phyloP scores from a whole-genome alignment of 176 grass and related monocot species.

The Elymus sibiricus region DNA sequence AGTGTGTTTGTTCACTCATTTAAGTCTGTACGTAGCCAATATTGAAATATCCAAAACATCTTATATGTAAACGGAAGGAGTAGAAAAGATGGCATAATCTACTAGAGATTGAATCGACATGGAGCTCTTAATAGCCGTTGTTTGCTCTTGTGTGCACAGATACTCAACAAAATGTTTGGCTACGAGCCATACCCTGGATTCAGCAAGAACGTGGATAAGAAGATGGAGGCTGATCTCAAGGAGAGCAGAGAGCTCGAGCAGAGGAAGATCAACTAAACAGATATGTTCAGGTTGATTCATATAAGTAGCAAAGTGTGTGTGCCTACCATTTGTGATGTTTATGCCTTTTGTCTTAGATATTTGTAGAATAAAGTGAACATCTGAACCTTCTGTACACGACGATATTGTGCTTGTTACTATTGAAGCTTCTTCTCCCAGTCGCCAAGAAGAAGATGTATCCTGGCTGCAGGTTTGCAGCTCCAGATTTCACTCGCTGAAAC shows the following conservation, averaged over 20 bases:
- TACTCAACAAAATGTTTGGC: constrained; percentile 62
- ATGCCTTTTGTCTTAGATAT: not conserved
- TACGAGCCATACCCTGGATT: constrained; percentile 93
- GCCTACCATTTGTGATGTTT: not conserved
- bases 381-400: not conserved
- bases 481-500: not conserved
- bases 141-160: constrained; percentile 38
- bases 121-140: not conserved
- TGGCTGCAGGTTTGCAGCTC: not conserved
- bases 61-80: too few species aligned
- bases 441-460: not conserved
- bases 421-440: not conserved
- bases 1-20: too few species aligned
- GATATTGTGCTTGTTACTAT: not conserved
- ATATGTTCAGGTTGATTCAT: not conserved
- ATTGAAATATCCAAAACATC: too few species aligned
- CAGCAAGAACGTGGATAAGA: constrained; percentile 63
- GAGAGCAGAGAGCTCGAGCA: constrained; percentile 40
- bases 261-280: constrained; percentile 45
- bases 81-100: not conserved
- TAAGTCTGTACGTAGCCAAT: too few species aligned
- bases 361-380: not conserved
- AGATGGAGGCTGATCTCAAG: constrained; percentile 58
- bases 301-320: not conserved
- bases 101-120: not conserved